Evolutionary conservation across 352 stramenopile genomes (phyloP), one percentile per base, ranked within the genome.

Genomic region (Phytophthora melonis): DNA sequence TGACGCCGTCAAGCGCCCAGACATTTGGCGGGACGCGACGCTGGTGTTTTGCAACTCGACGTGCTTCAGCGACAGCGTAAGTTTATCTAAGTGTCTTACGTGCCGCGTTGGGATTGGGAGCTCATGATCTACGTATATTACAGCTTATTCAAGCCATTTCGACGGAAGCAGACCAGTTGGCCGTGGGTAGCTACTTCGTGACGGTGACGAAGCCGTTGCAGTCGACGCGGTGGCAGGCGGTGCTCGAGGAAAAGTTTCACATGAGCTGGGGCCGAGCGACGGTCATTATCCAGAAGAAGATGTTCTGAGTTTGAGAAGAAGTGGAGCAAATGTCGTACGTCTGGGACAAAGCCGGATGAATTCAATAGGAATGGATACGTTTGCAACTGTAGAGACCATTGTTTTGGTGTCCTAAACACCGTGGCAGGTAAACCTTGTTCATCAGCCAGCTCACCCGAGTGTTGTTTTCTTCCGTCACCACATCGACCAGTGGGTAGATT

Each of bases 1-100:
- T 0, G 84, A 92, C 55, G 82, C 75, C 5, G 70, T 78, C 23
- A 81, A 88, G 16, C 68, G 77, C 9, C 52, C 63, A 10, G 79
- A 86, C n/a, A 61, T 88, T 52, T 92, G 84, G 84, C 57, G 60
- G 4, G 84, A 92, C 61, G 84, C 81, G 23, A 87, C 84, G 32
- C 65, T 92, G 30, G 76, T 92, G 27, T 84, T 92, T 57, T 92
- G 84, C 70, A 92, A 92, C 62, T 79, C 83, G 59, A 92, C 84
- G 49, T 92, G 84, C 65, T 92, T 92, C 54, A 90, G 83, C 49
- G 84, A 90, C 75, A 89, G 81, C 30, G 84, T 89, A 64, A 47
- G 80, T 54, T 23, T n/a, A 19, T 19, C 10, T 21, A 7, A 23
- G 6, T 23, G 16, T 52, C 18, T 23, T 3, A 23, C 7, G 39